Evolutionary conservation across 768 basidiomycete species (phyloP).

Genomic region (Dentipellis sp.): DNA sequence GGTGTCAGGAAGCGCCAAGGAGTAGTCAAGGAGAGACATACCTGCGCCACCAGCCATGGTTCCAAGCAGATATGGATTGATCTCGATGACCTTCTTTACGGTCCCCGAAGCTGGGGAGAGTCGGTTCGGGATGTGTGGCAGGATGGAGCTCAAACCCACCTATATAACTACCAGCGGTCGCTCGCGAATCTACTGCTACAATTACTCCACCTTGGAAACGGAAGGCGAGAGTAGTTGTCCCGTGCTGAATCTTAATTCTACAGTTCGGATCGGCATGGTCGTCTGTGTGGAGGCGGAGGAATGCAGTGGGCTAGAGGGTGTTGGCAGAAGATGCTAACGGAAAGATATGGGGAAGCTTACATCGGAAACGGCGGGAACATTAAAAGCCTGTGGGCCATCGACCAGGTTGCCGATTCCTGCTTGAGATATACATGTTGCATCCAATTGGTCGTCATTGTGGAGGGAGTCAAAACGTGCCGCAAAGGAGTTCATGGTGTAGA

Average conservation of each 20-base stretch:
- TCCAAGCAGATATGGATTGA: slow-evolving; percentile 96
- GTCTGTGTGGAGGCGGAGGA: slow-evolving; percentile 90
- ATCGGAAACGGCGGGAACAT: slow-evolving; percentile 65
- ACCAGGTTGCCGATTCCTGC: slow-evolving; percentile 74
- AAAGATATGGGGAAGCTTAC: slow-evolving; percentile 34
- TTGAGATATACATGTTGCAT: slow-evolving; percentile 73
- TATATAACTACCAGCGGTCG: slow-evolving; percentile 94
- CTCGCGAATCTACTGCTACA: slow-evolving; percentile 98
- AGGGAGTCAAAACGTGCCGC: slow-evolving; percentile 61
- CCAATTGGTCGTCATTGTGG: slow-evolving; percentile 49
- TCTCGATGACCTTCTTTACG: slow-evolving; percentile 99
- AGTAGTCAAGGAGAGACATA: slow-evolving; percentile 23
- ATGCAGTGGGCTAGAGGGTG: slow-evolving; percentile 68
- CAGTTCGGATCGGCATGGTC: slow-evolving; percentile 91
- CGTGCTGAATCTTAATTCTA: slow-evolving; percentile 97
- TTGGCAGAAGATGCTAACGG: not conserved
- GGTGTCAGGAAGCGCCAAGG: not conserved
- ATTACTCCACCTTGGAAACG: slow-evolving; percentile 94
- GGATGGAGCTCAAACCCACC: slow-evolving; percentile 39
- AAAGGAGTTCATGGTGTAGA: slow-evolving; percentile 59
- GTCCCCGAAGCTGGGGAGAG: slow-evolving; percentile 74
- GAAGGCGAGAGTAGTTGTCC: slow-evolving; percentile 97
- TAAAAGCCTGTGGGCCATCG: slow-evolving; percentile 59
- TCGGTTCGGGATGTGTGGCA: not conserved
- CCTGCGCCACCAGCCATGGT: slow-evolving; percentile 99